Base-by-base conservation (phyloP, 371 early-diverging fungal species). In the Nematocida major region DNA sequence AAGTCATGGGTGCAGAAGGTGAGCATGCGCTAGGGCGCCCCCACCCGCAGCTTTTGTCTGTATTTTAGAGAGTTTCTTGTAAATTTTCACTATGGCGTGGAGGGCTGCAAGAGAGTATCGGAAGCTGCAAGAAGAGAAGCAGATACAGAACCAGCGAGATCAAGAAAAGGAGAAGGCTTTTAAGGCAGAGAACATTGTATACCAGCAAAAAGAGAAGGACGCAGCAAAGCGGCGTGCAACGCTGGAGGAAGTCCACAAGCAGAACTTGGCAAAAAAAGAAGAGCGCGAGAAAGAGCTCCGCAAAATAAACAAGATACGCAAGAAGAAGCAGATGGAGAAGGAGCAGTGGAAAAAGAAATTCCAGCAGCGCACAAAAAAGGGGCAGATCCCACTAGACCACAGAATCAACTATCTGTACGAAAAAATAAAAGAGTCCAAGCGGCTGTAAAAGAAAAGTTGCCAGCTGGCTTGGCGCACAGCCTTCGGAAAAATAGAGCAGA, bases 1-100 rank as follows among this genome's bases (percentile, higher is more conserved):
- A 86, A 87, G 51, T 90, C 91, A 13, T 97, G 96, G 96, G 43
- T 77, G 36, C 15, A 13, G 32, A 40, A 40, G 43, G 11, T 61
- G 26, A 61, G 57, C 43, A 42, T 45, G 22, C 18, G 43, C 18
- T 61, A 40, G n/a, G n/a, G n/a, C n/a, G n/a, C n/a, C n/a, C n/a
- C n/a, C n/a, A n/a, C n/a, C n/a, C n/a, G n/a, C n/a, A n/a, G 18
- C 20, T 40, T n/a, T 5, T 2, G 1, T 39, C 13, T 65, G 24
- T 45, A 9, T 65, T n/a, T 65, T n/a, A 20, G 39, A 22, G 43
- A 40, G 20, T 40, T 61, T 40, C 61, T 61, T 22, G 9, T 24
- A 40, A 40, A 38, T n/a, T 40, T 26, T 15, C 13, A 22, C 28
- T n/a, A 61, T 38, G 39, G 39, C 61, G 30, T 66, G 67, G 67